Evolutionary conservation across 345 rosid genomes (phyloP), one percentile per base, ranked within the genome.

Genomic region (Geranium brycei): DNA sequence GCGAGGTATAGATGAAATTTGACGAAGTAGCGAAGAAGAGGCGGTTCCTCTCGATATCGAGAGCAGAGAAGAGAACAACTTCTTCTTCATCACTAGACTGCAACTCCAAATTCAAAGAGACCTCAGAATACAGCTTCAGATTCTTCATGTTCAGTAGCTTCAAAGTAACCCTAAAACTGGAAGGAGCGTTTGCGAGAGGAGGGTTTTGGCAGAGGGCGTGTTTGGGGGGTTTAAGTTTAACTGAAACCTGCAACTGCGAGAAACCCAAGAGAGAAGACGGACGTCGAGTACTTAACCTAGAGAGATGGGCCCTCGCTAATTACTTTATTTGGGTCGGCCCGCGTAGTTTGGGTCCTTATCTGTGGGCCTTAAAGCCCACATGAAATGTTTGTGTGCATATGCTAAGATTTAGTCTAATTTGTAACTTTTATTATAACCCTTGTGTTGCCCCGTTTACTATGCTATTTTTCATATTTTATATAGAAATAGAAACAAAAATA

Each of bases 31-130:
- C 95, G 73, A 93, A 82, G 81, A 90, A 87, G 56, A 90, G 64
- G 51, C 96, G 92, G 70, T 87, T 81, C 61, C 90, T 80, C 66
- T 90, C 95, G 72, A 88, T 76, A 72, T 93, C 99, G 65, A 83
- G 68, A 28, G 96, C 86, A 31, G 89, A 78, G 71, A 85, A 87
- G 59, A 59, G 73, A 31, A 93, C 17, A 31, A 66, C 69, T 74
- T 90, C 79, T 2, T 58, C 66, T 13, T 47, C 53, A 47, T 57
- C 59, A 15, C 71, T 70, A 19, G 87, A 79, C 59, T 74, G 87
- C 32, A 93, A 76, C 62, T 77, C 74, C 53, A 91, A 77, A 69
- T 73, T 78, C 73, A 80, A 77, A 66, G 88, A 62, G 41, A 79
- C 66, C 79, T 87, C 91, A 0, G 86, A 76, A 65, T 75, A 77